Evolutionary conservation across 1,139 yeast species (phyloP), one percentile per base, ranked within the genome.

Genomic region (Yamadazyma sp.): DNA sequence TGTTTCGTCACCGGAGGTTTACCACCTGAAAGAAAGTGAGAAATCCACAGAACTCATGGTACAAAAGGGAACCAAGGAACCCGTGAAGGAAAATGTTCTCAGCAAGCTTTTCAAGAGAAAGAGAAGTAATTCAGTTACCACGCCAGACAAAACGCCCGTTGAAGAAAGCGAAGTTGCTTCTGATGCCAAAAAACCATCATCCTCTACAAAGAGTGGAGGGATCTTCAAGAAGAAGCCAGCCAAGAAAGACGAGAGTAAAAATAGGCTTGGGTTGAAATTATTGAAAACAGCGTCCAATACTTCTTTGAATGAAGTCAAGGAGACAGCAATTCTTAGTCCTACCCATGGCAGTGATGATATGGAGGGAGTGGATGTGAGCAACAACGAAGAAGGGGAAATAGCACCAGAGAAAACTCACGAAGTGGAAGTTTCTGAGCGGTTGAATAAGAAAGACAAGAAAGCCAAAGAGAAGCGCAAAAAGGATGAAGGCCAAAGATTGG

Each of bases 71-170:
- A 15, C 18, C 3, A 35, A 24, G 12, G 33, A 33, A 27, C 23
- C 17, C n/a, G 10, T 22, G 16, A 67, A 68, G 47, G 76, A 70
- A 43, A 73, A 68, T 43, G 69, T 71, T 40, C 67, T 73, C 15
- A 53, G 69, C 18, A 71, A 70, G 46, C 60, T 73, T 22, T 73
- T 73, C 61, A 71, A 69, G 53, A 66, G 70, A 55, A 71, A 69
- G 46, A 57, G 64, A 40, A 54, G 62, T 6, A 49, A 50, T 36
- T 49, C 58, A 3, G 25, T 45, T 9, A 8, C 37, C 16, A 36
- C 30, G 8, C 15, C 30, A 7, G 27, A 26, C 17, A 34, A 29
- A 24, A 27, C 14, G 12, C 53, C 61, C 1, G 68, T 62, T 39
- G 56, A 61, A 46, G 70, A 66, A 33, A 55, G 62, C 4, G 70